Percentiles rank a stretch among this genome's conserved stretches.
phyloP scores from a whole-genome alignment of 208 protist species.

The Wallacemonas sp. region DNA sequence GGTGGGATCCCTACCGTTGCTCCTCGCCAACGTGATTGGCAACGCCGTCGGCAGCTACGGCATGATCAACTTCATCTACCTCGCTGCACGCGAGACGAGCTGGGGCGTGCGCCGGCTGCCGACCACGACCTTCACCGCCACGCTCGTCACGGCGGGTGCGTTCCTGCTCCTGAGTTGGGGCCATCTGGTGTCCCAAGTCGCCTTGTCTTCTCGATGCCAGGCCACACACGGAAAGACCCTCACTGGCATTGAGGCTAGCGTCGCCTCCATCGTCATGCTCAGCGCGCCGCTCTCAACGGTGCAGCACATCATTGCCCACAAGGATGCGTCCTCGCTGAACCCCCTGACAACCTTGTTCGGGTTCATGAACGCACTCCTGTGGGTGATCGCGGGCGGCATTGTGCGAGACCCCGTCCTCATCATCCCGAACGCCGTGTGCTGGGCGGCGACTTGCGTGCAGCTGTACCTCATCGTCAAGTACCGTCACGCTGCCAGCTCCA shows the following conservation, averaged over 20 bases:
- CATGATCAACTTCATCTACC: conserved; percentile 20
- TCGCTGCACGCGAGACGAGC: conserved; percentile 18
- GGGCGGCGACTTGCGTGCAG: conserved; percentile 9
- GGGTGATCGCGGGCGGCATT: conserved; percentile 19
- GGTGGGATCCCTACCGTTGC: conserved; percentile 7
- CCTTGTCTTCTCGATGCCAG: not conserved
- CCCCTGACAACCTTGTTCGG: conserved; percentile 19
- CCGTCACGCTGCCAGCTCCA: not conserved
- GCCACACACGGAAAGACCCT: not conserved
- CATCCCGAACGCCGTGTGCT: conserved; percentile 13
- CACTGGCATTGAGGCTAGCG: conserved; percentile 18
- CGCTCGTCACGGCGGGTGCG: conserved; percentile 6
- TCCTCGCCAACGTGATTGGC: conserved; percentile 20
- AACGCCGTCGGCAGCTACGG: conserved; percentile 26
- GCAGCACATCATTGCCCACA: conserved; percentile 21
- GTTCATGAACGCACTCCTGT: conserved; percentile 16
- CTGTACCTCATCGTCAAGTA: conserved; percentile 13
- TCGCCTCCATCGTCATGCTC: conserved; percentile 25
- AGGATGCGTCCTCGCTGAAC: conserved; percentile 19
- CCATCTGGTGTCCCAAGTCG: not conserved
- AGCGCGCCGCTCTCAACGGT: conserved; percentile 17
- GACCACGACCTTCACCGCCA: conserved; percentile 20
- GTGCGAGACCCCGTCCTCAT: conserved; percentile 12
- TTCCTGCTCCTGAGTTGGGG: conserved; percentile 12
- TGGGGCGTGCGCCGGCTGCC: conserved; percentile 17